phyloP scores from a whole-genome alignment of 306 rosid species.

The Boehmeria nivea region DNA sequence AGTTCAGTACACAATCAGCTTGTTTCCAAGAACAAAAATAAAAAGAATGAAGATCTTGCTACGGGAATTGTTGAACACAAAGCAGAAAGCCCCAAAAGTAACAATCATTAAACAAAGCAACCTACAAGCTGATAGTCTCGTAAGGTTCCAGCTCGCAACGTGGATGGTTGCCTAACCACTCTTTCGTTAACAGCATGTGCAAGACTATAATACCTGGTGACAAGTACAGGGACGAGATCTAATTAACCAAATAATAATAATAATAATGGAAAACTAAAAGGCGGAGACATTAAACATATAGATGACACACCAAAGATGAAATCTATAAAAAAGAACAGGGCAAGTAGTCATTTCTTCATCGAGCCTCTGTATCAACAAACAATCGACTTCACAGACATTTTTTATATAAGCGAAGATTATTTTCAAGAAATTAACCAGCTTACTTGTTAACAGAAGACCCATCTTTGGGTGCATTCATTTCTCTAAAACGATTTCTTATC shows the following conservation, averaged over 20 bases:
- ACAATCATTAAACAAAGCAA: conserved; percentile 26
- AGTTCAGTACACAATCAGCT: conserved; percentile 10
- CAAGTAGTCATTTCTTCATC: not conserved
- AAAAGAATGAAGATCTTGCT: not conserved
- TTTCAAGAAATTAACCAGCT: conserved; percentile 23
- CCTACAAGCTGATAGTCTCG: conserved; percentile 98
- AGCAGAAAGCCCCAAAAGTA: not conserved
- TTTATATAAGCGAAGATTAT: conserved; percentile 8
- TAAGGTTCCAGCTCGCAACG: conserved; percentile 85
- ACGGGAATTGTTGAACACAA: conserved; percentile 3
- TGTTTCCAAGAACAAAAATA: too few relatives aligned
- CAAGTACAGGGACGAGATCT: conserved; percentile 10
- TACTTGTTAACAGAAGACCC: conserved; percentile 89
- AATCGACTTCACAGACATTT: conserved; percentile 9
- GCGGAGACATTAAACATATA: not conserved
- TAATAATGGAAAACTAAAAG: not conserved
- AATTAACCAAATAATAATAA: conserved; percentile 15
- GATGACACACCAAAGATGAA: not conserved
- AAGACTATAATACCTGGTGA: conserved; percentile 83
- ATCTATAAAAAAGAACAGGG: not conserved
- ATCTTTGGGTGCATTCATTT: conserved; percentile 94
- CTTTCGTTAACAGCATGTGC: conserved; percentile 97
- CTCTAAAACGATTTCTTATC: conserved; percentile 85
- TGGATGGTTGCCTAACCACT: conserved; percentile 80
- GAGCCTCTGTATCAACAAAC: not conserved